A percentile compares a stretch with the other conserved stretches of the same genome.
Conservation (phyloP, 2,329 filamentous ascomycete species). For the Simplicillium aogashimaense region DNA sequence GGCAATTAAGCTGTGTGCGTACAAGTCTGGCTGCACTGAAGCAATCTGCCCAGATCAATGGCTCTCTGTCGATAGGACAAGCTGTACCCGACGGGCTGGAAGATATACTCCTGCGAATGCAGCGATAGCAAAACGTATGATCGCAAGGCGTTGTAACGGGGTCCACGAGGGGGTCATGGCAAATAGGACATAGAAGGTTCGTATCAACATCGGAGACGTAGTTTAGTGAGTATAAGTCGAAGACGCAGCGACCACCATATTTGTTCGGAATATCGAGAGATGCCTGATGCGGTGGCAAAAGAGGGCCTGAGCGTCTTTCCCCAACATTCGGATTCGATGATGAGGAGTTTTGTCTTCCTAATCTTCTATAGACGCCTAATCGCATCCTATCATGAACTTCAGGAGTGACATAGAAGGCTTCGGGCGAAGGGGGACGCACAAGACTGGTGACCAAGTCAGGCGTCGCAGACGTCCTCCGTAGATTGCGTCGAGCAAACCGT, state of each 20-base stretch:
- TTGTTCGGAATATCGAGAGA: slow-evolving; percentile 27
- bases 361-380: slow-evolving; percentile 9
- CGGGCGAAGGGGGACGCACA: slow-evolving; percentile 26
- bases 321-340: slow-evolving; percentile 12
- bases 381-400: slow-evolving; percentile 14
- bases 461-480: slow-evolving; percentile 23
- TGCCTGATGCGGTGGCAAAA: slow-evolving; percentile 24
- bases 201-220: slow-evolving; percentile 34
- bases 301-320: slow-evolving; percentile 21
- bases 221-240: slow-evolving; percentile 35
- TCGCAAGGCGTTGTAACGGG: slow-evolving; percentile 54
- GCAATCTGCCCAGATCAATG: slow-evolving; percentile 26
- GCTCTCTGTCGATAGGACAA: slow-evolving; percentile 50
- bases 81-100: slow-evolving; percentile 28
- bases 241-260: slow-evolving; percentile 25
- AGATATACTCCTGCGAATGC: slow-evolving; percentile 34
- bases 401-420: slow-evolving; percentile 19
- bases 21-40: slow-evolving; percentile 37
- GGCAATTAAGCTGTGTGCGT: slow-evolving; percentile 49
- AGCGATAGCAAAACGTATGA: slow-evolving; percentile 55
- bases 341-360: slow-evolving; percentile 7
- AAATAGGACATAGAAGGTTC: slow-evolving; percentile 44
- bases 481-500: slow-evolving; percentile 24
- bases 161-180: slow-evolving; percentile 49
- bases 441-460: slow-evolving; percentile 29